Evolutionary conservation across 2,329 filamentous ascomycete species (phyloP), one percentile per base, ranked within the genome.

Genomic region (Grosmannia penicillata): DNA sequence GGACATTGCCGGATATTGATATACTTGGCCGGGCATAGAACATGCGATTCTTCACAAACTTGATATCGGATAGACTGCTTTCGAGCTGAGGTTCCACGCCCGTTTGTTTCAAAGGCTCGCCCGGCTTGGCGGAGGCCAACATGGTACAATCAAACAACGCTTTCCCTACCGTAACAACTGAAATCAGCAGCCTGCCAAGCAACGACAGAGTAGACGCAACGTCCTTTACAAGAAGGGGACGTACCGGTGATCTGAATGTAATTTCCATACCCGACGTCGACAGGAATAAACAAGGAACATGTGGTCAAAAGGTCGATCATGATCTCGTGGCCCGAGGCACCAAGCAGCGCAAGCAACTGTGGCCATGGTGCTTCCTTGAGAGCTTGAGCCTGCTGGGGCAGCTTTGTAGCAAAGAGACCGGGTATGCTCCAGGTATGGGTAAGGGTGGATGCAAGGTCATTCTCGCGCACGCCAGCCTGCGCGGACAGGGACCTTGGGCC

Each of bases 11-110:
- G 47, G 71, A 72, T 3, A 73, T 65, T 49, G 80, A 89, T 23
- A 87, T 61, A 2, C 72, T 68, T 17, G 85, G 74, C 48, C 75
- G 77, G 18, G 82, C 80, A 57, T 95, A 96, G 36, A 96, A 67
- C 65, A 95, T 93, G 17, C 85, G 75, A 51, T 74, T 85, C 43
- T 87, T 77, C 33, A 87, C 73, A 50, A 98, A 80, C 1, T 65
- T 60, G 41, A 96, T 85, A 14, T 75, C 70, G 29, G 70, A 70
- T 9, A 66, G 62, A 14, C 57, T 40, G 45, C 51, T 53, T 41
- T 43, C 18, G n/a, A 22, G 27, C 42, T 37, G n/a, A 28, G 9
- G 27, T 29, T 6, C 14, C 14, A 19, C 8, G 15, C 19, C 30
- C 15, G 32, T 9, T 4, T 14, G 24, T n/a, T 15, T 22, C 7